Evolutionary conservation across 306 rosid genomes (phyloP), one percentile per base, ranked within the genome.

Genomic region (Quercus berberidifolia): DNA sequence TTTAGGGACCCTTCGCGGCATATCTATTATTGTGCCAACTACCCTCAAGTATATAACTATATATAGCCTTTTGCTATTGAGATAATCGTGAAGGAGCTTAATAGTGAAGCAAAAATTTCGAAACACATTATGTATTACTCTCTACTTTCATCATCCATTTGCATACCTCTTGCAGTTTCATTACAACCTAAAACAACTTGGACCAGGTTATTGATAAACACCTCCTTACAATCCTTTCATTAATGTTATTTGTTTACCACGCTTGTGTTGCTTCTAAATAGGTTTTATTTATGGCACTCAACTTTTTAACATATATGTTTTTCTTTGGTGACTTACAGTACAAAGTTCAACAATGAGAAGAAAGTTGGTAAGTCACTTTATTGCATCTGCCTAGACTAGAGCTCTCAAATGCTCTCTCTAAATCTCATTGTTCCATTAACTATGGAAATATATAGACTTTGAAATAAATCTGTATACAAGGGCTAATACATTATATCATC

Each of bases 351-450:
- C 82, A 71, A 60, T 63, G 82, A 41, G 38, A 52, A 43, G 74
- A 79, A 38, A 73, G 9, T 74, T 71, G 86, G 91, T 84, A 78
- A 81, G 89, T 69, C 26, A 23, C 11, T 19, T 59, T 63, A 2
- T 10, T 52, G 62, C 21, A 7, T 12, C 20, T 52, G 49, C 7
- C 2, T 8, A 1, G 12, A 20, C 3, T 13, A 26, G 28, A 62
- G 35, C 69, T 23, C 69, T 26, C 65, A 8, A 15, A 63, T 23
- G 6, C 14, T 28, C 4, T 63, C n/a, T 26, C 18, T 14, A 15
- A 1, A 62, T 62, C 46, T 41, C 12, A 41, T 8, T 41, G 46
- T 41, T 41, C 2, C 46, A 41, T 7, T 41, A 41, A 8, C 11
- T 41, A 8, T 41, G 11, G 46, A 38, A 38, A 38, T 38, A 38